phyloP scores from a whole-genome alignment of 2,329 filamentous ascomycete species.

The Cladosporium sp. region DNA sequence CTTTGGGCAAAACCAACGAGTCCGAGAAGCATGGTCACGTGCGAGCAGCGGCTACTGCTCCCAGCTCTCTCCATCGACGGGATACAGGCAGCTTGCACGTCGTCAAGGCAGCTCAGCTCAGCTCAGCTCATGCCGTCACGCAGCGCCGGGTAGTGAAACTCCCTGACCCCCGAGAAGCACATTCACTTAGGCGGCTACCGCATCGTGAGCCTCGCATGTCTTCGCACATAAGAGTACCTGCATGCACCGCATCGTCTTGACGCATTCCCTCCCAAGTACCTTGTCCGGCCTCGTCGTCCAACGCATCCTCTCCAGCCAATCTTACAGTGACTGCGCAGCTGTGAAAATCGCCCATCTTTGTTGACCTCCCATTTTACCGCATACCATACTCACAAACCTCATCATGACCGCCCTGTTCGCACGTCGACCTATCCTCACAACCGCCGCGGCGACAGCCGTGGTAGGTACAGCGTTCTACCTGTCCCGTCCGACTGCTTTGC shows the following conservation, averaged over 20 bases:
- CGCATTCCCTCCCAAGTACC: neutral
- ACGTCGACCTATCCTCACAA: slow-evolving; percentile 15
- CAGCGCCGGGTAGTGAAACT: neutral
- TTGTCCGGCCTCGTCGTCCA: neutral
- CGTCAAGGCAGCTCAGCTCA: neutral
- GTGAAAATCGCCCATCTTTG: no score
- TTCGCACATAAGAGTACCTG: neutral
- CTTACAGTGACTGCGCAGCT: neutral
- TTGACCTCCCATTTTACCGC: no score
- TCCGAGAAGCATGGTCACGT: neutral
- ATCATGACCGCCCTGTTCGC: slow-evolving; percentile 15
- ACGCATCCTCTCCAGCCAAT: neutral
- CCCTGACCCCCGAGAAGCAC: neutral
- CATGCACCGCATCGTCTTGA: neutral
- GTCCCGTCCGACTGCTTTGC: slow-evolving; percentile 11
- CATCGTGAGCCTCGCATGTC: neutral
- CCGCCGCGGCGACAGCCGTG: slow-evolving; percentile 7
- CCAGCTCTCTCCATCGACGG: neutral
- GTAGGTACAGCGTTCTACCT: slow-evolving; percentile 15
- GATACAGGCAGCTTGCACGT: neutral
- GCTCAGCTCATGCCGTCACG: neutral
- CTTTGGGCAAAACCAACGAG: neutral
- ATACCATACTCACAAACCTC: no score
- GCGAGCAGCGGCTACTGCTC: neutral
- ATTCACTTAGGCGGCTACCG: neutral